Evolutionary conservation across 768 basidiomycete genomes (phyloP).

Genomic region (Hygrocybe punicea): DNA sequence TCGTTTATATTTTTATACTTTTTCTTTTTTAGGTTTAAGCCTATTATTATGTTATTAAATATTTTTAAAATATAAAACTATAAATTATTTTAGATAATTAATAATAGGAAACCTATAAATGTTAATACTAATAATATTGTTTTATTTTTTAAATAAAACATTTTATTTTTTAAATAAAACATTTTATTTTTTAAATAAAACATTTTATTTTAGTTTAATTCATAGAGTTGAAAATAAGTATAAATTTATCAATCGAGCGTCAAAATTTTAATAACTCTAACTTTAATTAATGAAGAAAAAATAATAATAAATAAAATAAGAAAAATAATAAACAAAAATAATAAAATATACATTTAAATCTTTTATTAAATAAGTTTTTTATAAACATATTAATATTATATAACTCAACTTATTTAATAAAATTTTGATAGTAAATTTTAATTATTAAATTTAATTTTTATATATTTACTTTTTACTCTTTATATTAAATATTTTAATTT

Average conservation of each 20-base stretch:
- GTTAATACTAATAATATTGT: too few relatives aligned
- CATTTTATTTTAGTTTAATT: not conserved
- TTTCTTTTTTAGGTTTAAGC: not conserved
- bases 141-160: not conserved
- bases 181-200: not conserved
- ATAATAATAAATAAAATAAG: too few relatives aligned
- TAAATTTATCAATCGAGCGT: not conserved
- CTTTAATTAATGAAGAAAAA: too few relatives aligned
- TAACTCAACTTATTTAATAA: slow-evolving; percentile 1
- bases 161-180: not conserved
- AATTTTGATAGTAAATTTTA: not conserved
- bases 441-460: too few relatives aligned
- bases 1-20: too few relatives aligned
- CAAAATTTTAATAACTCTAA: not conserved
- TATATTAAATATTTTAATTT: slow-evolving; percentile 3
- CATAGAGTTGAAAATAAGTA: too few relatives aligned
- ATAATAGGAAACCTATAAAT: too few relatives aligned
- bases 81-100: too few relatives aligned
- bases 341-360: too few relatives aligned
- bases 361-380: not conserved
- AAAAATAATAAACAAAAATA: too few relatives aligned
- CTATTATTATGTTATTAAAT: not conserved
- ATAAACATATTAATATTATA: slow-evolving; percentile 3
- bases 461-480: not conserved
- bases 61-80: not conserved